Evolutionary conservation across 2,329 filamentous ascomycete genomes (phyloP), one percentile per base, ranked within the genome.

Genomic region (Sarocladium strictum): DNA sequence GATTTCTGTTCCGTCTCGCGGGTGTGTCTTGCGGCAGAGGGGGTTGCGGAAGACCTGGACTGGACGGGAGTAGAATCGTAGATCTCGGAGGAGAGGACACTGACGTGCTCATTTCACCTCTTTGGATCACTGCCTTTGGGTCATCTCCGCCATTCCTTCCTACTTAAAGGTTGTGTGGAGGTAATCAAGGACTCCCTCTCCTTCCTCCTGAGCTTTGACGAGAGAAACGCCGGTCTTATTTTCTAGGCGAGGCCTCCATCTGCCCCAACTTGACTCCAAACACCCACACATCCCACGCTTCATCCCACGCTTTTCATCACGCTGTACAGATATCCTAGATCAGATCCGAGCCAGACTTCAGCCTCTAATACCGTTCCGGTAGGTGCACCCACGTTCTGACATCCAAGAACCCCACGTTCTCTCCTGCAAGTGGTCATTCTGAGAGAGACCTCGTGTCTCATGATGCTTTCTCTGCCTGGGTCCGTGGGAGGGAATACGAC

Each of bases 241-340:
- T 32, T 12, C 6, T 12, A 12, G 12, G 29, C 7, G 7, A 12
- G 7, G 12, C 29, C 7, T 32, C 6, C 19, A 9, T 9, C 9
- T 17, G 9, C 23, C 19, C 14, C 10, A 15, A 29, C 43, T 27
- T 47, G 43, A 21, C 24, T 15, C 24, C 4, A 9, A n/a, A 10
- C 43, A 47, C 27, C 47, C 21, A 29, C 27, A 21, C 59, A 67
- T 66, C 74, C 19, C 78, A 78, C 73, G 47, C 74, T 9, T 85
- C 87, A 89, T 41, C 80, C 84, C 26, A 89, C 74, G 1, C 85
- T 85, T 58, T 77, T 32, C 50, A 47, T 47, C 43, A 47, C 23
- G 15, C 26, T 3, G 6, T 35, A n/a, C 43, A 6, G 43, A 33
- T 29, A 35, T 33, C 3, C 47, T 21, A 35, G 26, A 51, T 51